These are phyloP conservation scores for Cutaneotrichosporon mucoides DNA, from an alignment of 1,284 basidiomycete genomes.

Conservation along the genomic window DNA sequence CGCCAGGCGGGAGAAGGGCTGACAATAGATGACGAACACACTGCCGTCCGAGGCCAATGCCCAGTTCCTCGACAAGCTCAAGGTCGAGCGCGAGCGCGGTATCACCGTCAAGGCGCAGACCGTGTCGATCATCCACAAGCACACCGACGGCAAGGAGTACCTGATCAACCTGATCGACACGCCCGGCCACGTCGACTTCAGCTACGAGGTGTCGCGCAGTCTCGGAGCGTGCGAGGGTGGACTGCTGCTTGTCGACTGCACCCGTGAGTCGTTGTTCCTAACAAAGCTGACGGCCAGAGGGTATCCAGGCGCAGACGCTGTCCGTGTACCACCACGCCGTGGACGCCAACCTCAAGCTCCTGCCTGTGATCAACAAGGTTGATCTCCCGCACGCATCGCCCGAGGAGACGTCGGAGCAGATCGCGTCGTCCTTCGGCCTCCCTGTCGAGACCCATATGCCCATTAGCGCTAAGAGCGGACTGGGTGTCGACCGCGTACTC, in stretches of 20 bases:
- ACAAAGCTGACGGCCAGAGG: conserved; percentile 53
- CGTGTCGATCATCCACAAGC: conserved; percentile 77
- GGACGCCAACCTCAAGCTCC: conserved; percentile 75
- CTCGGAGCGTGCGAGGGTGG: conserved; percentile 92
- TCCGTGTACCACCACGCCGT: conserved; percentile 88
- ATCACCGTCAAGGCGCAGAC: conserved; percentile 82
- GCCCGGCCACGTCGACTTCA: conserved; percentile 94
- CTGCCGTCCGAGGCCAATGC: conserved; percentile 62
- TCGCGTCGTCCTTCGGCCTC: conserved; percentile 74
- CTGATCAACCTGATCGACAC: conserved; percentile 97
- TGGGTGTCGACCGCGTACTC: conserved; percentile 67
- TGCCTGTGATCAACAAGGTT: conserved; percentile 95
- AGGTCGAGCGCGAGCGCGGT: conserved; percentile 73
- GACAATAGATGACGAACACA: conserved; percentile 73
- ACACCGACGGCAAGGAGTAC: conserved; percentile 58
- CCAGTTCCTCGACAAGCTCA: conserved; percentile 89
- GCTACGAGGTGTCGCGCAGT: conserved; percentile 92
- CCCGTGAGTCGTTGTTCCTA: conserved; percentile 52
- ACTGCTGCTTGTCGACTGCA: conserved; percentile 84
- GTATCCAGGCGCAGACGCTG: conserved; percentile 95
- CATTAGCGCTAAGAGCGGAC: conserved; percentile 90
- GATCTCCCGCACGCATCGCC: conserved; percentile 86
- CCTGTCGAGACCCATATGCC: conserved; percentile 65
- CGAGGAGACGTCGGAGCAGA: conserved; percentile 70
- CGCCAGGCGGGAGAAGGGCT: conserved; percentile 6